Percentiles rank a stretch among this genome's conserved stretches.
Evolutionary conservation across 2,329 filamentous ascomycete genomes (phyloP).

Genomic region (Colletotrichum sp.): DNA sequence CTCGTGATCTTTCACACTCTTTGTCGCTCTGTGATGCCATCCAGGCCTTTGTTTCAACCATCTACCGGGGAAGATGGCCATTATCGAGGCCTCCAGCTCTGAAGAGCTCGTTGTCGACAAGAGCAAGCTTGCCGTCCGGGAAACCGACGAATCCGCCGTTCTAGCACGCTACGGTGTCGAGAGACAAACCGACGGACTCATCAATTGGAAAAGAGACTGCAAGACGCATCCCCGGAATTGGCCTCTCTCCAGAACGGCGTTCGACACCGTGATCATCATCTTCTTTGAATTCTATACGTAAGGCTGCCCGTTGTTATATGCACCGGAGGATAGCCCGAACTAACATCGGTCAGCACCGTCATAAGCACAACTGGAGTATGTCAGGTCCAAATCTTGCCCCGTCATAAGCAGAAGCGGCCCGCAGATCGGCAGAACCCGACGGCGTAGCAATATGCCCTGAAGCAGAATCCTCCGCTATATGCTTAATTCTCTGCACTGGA

Average conservation of each 20-base stretch:
- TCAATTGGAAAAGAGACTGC: slow-evolving; percentile 13
- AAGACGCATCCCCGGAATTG: slow-evolving; percentile 23
- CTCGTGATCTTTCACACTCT: background rate
- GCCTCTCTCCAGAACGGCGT: slow-evolving; percentile 20
- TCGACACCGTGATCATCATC: slow-evolving; percentile 24
- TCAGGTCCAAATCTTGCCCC: background rate
- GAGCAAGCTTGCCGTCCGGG: background rate
- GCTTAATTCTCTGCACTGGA: background rate
- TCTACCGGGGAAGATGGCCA: background rate
- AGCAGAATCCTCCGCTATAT: background rate
- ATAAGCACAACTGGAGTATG: slow-evolving; percentile 17
- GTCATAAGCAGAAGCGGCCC: background rate
- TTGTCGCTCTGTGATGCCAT: background rate
- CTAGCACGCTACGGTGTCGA: slow-evolving; percentile 8
- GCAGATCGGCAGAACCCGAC: background rate
- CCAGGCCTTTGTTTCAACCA: background rate
- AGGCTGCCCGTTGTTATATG: background rate
- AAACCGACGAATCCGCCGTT: background rate
- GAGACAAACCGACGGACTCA: background rate
- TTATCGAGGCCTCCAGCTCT: background rate
- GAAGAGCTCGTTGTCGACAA: background rate
- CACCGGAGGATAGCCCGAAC: background rate
- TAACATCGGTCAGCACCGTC: slow-evolving; percentile 1
- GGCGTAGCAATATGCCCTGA: background rate
- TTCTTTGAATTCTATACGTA: slow-evolving; percentile 28